Evolutionary conservation across 2,329 filamentous ascomycete genomes (phyloP), one percentile per base, ranked within the genome.

Genomic region (Plectosphaerella cucumerina): DNA sequence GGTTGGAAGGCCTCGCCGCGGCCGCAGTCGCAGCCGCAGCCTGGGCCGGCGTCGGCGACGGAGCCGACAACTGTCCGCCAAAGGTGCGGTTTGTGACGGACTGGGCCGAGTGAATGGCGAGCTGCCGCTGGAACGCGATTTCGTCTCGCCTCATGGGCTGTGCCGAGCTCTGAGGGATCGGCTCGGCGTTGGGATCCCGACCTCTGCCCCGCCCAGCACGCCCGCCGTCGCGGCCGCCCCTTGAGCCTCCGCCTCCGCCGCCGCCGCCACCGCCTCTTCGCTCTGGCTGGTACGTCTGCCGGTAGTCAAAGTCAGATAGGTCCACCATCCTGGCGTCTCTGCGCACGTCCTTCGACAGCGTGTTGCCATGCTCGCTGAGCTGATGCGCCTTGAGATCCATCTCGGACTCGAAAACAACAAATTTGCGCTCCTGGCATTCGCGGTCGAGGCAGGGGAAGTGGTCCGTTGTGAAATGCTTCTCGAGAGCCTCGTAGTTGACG

Each of bases 351-450:
- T 96, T 97, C 9, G 90, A 90, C 21, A 95, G 67, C 0, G 86
- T 82, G 59, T 85, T 84, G 0, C 86, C 90, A 64, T 99, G 94
- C 49, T 86, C 82, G 59, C 88, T 86, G 10, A 99, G 71, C 65
- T 96, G 90, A 70, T 99, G 94, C 3, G 88, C 94, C 67, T 97
- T 96, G 44, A 99, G 73, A 62, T 99, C 94, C 76, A 99, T 85
- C 62, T 97, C 90, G 0, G 91, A 92, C 50, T 90, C 90, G 60
- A 99, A 99, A 1, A 97, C 94, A 26, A 97, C 88, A 65, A 97
- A 97, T 66, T 97, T 97, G 80, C 96, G 96, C 60, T 97, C 94
- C 63, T 94, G 66, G 62, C 94, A 99, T 63, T 96, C 92, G 49
- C 81, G 78, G 60, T 99, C 91, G 6, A 82, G 69, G 64, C 94